These are phyloP conservation scores for Ciborinia camelliae DNA, from an alignment of 2,329 filamentous ascomycete genomes.

Conservation along the genomic window DNA sequence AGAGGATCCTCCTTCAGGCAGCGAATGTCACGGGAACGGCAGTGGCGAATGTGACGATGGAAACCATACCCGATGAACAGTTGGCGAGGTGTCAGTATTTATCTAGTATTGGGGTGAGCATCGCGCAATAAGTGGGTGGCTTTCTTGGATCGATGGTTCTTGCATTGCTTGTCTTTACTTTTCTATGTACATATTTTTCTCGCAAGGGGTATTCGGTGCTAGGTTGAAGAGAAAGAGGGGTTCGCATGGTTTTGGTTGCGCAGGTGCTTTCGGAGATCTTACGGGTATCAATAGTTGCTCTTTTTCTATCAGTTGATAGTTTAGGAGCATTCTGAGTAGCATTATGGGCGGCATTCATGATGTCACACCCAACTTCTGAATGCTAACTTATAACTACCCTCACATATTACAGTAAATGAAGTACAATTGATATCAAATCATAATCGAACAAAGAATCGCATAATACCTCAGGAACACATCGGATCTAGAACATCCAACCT, in stretches of 20 bases:
- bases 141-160: neutral
- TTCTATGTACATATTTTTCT: neutral
- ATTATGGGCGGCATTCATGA: no score
- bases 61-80: conserved; percentile 8
- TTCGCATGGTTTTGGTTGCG: neutral
- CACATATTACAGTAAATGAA: neutral
- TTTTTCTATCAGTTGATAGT: neutral
- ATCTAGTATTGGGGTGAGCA: conserved; percentile 15
- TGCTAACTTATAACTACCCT: no score
- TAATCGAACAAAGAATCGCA: neutral
- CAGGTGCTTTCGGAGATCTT: neutral
- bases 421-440: neutral
- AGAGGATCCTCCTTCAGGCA: conserved; percentile 6
- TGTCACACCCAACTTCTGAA: neutral
- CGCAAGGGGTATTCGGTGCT: neutral
- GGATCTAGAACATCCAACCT: neutral
- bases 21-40: neutral
- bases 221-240: neutral
- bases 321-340: neutral
- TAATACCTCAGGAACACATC: neutral
- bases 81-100: conserved; percentile 14
- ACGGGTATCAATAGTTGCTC: neutral
- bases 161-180: neutral
- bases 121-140: neutral
- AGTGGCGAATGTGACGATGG: conserved; percentile 14